Percentiles rank a stretch among this genome's conserved stretches.
Evolutionary conservation across 495 filamentous ascomycete genomes (phyloP).

Genomic region (Penicillium fimorum): DNA sequence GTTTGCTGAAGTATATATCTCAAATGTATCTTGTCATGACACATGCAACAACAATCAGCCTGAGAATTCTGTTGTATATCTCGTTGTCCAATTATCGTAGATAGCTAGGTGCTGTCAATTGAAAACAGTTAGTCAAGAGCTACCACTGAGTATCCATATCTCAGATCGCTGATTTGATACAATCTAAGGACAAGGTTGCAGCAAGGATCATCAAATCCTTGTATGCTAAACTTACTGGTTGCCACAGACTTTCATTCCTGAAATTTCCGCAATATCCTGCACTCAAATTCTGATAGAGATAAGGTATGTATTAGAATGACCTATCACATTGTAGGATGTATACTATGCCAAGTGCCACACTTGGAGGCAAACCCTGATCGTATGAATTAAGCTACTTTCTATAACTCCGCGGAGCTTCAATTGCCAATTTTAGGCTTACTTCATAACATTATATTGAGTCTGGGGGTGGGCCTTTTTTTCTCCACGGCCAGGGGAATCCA

Average conservation of each 20-base stretch:
- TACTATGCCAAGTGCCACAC: background rate
- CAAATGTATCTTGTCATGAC: slow-evolving; percentile 7
- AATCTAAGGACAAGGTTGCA: background rate
- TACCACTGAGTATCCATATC: slow-evolving; percentile 11
- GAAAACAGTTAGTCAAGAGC: slow-evolving; percentile 12
- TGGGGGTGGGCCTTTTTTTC: slow-evolving; percentile 1
- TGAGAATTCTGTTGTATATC: slow-evolving; percentile 3
- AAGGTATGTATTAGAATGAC: slow-evolving; percentile 10
- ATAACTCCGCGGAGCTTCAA: slow-evolving; percentile 7
- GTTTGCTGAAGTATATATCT: background rate
- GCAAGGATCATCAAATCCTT: background rate
- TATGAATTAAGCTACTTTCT: slow-evolving; percentile 1
- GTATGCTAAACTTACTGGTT: background rate
- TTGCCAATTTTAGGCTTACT: background rate
- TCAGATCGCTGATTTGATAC: slow-evolving; percentile 16
- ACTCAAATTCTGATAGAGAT: slow-evolving; percentile 3
- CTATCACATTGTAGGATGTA: slow-evolving; percentile 7
- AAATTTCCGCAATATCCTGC: background rate
- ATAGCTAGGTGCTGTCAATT: background rate
- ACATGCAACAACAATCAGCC: slow-evolving; percentile 15
- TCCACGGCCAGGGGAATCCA: background rate
- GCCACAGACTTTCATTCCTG: slow-evolving; percentile 1
- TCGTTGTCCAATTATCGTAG: background rate
- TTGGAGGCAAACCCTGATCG: slow-evolving; percentile 1
- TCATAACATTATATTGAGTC: background rate